These are phyloP conservation scores for Sporothrix humicola DNA, from an alignment of 2,329 filamentous ascomycete genomes.

Conservation along the genomic window DNA sequence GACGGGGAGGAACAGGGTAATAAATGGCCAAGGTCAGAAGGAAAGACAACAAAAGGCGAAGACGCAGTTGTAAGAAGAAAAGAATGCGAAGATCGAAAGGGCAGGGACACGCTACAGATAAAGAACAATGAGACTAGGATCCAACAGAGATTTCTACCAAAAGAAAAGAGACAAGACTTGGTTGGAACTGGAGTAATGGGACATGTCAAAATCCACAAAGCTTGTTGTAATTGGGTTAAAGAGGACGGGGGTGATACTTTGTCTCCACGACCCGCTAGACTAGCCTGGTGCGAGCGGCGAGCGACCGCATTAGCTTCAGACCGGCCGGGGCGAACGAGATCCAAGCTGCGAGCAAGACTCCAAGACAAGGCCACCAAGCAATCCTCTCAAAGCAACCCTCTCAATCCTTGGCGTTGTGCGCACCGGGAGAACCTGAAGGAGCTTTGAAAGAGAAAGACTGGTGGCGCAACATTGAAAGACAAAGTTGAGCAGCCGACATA, in stretches of 20 bases:
- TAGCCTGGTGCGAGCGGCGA: slow-evolving; percentile 24
- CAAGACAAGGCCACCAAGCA: not conserved
- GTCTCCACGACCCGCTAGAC: slow-evolving; percentile 25
- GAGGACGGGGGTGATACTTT: not conserved
- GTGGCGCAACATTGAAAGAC: not conserved
- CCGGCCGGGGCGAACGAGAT: slow-evolving; percentile 14
- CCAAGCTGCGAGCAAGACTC: not conserved
- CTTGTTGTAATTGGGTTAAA: not conserved
- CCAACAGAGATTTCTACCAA: slow-evolving; percentile 2
- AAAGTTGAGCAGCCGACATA: too few species aligned
- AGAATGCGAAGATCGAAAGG: not conserved
- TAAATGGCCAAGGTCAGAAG: not conserved
- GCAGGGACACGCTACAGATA: not conserved
- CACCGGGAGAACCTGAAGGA: not conserved
- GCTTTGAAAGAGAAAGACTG: not conserved
- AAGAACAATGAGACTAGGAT: slow-evolving; percentile 10
- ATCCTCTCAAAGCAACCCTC: not conserved
- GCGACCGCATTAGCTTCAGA: not conserved
- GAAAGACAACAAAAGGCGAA: not conserved
- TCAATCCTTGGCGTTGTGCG: not conserved
- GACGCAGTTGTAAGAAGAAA: not conserved
- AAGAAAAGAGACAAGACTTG: slow-evolving; percentile 10
- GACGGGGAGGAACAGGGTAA: not conserved
- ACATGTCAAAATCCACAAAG: slow-evolving; percentile 16
- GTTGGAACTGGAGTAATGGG: slow-evolving; percentile 18